Base-by-base conservation (phyloP, 495 filamentous ascomycete genomes). In the Polyplosphaeria fusca region DNA sequence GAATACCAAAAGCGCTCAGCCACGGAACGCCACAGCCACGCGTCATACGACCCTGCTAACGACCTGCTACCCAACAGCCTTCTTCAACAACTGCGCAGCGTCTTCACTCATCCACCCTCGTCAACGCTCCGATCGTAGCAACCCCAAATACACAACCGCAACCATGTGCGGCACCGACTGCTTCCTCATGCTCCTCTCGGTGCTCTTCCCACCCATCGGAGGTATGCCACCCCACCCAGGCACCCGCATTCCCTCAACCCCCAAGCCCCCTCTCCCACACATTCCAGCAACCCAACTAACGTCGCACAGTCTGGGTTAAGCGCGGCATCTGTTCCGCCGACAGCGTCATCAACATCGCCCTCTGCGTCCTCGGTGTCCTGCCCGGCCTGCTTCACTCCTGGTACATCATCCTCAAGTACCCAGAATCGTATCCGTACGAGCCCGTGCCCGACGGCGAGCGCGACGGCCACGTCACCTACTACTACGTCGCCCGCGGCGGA, bases 331-430 rank as follows among this genome's bases (percentile, higher is more conserved):
- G 93, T 79, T 87, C 84, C 51, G 90, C 88, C 37, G 94, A 97
- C 78, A 89, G 86, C 24, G 61, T 97, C 68, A 96, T 98, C 78
- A 97, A 97, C 76, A 81, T 98, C 71, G 86, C 89, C 48, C 89
- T 98, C 61, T 91, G 86, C 64, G 74, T 81, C 43, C 86, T 98
- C 40, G 92, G 94, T 71, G 94, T 82, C 72, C 76, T 98, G 59
- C 93, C 93, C 19, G 93, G 93, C 48, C 83, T 97, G 22, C 72
- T 98, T 5, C 93, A 98, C 73, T 81, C 93, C 67, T 97, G 91
- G 91, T 98, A 97, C 82, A 96, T 98, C 73, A 95, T 98, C 76
- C 75, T 86, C 68, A 86, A 86, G 68, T 89, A 86, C 70, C 94
- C 94, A 23, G 91, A 96, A 26, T 73, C 64, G 24, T 82, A 79